phyloP scores from a whole-genome alignment of 164 flowering plant species.

The Umbilicus rupestris region DNA sequence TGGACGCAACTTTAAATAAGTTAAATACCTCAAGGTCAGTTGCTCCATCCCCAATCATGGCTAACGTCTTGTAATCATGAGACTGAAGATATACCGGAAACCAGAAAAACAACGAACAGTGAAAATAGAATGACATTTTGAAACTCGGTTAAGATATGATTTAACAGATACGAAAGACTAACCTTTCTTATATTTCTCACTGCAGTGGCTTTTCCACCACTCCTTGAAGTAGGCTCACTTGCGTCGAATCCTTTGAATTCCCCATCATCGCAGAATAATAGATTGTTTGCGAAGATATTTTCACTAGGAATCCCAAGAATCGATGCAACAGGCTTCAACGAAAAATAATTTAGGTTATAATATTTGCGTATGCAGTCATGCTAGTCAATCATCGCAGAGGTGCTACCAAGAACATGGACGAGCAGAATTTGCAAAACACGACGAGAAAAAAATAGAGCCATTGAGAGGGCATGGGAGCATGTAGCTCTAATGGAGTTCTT shows the following conservation, averaged over 20 bases:
- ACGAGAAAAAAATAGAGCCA: background rate
- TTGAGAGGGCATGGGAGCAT: background rate
- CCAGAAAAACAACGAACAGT: background rate
- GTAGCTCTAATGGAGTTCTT: too few relatives aligned
- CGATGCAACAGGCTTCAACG: conserved; percentile 78
- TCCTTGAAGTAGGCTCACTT: conserved; percentile 86
- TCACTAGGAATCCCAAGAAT: conserved; percentile 70
- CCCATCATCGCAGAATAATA: conserved; percentile 67
- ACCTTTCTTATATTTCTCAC: conserved; percentile 78
- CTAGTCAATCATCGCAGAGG: background rate
- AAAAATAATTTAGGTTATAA: conserved; percentile 12
- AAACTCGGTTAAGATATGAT: background rate
- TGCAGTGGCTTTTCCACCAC: conserved; percentile 95
- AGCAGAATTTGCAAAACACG: background rate
- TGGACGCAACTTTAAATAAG: background rate
- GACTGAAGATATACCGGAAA: conserved; percentile 32
- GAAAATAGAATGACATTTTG: conserved; percentile 9
- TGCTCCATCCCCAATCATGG: conserved; percentile 99
- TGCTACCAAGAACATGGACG: background rate
- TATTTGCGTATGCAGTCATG: background rate
- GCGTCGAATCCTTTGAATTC: conserved; percentile 76
- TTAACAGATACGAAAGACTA: background rate
- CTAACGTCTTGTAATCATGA: conserved; percentile 56
- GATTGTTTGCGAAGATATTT: conserved; percentile 80
- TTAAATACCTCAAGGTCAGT: conserved; percentile 87